Conservation (phyloP, 1,284 basidiomycete species). For the Apiotrichum laibachii region DNA sequence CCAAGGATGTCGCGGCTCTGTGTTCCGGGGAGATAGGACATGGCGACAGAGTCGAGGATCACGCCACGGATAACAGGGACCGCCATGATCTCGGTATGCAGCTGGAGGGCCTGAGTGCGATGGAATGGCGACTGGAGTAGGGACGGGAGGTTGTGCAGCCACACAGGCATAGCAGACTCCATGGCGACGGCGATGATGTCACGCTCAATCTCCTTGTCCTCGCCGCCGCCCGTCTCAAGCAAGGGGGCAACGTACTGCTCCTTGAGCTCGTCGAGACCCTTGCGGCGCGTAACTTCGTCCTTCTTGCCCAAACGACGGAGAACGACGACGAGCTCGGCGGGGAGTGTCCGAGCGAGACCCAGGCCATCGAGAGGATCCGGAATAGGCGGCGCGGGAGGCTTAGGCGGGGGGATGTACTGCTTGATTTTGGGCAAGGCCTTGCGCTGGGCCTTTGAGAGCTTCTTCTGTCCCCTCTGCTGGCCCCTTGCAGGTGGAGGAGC, state of each 20-base stretch:
- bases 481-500: slow-evolving; percentile 7
- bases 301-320: slow-evolving; percentile 84
- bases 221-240: slow-evolving; percentile 47
- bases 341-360: slow-evolving; percentile 71
- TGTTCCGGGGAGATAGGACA: slow-evolving; percentile 54
- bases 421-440: slow-evolving; percentile 59
- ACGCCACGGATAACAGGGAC: slow-evolving; percentile 59
- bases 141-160: slow-evolving; percentile 82
- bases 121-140: slow-evolving; percentile 79
- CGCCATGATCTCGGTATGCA: slow-evolving; percentile 68
- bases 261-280: slow-evolving; percentile 82
- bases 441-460: slow-evolving; percentile 47
- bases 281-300: slow-evolving; percentile 78
- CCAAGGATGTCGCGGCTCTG: slow-evolving; percentile 72
- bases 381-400: slow-evolving; percentile 78
- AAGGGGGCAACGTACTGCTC: slow-evolving; percentile 60
- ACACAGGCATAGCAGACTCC: slow-evolving; percentile 67
- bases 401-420: slow-evolving; percentile 79
- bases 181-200: slow-evolving; percentile 45
- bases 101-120: slow-evolving; percentile 66
- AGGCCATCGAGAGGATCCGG: slow-evolving; percentile 89
- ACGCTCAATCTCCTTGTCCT: slow-evolving; percentile 55
- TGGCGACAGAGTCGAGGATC: slow-evolving; percentile 59
- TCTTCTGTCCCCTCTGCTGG: slow-evolving; percentile 20
- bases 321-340: slow-evolving; percentile 79